Base-by-base conservation (phyloP, 2,329 filamentous ascomycete genomes). In the Xylariaceae sp. region DNA sequence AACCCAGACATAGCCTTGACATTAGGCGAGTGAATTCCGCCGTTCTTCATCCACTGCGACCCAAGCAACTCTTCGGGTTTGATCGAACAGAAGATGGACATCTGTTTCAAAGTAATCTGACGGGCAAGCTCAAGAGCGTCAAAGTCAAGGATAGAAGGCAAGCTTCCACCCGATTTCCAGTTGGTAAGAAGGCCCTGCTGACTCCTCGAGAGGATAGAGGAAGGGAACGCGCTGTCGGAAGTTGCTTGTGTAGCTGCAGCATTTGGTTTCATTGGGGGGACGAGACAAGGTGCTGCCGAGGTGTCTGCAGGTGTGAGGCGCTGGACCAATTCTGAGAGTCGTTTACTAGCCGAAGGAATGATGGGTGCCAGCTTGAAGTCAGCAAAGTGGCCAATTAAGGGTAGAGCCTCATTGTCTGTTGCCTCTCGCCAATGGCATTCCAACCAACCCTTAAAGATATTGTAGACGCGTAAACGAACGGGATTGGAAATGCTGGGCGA, bases 381-480 rank as follows among this genome's bases (percentile, higher is more conserved):
- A 1, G 93, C 92, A 73, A 99, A 99, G 1, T 84, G 79, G 39
- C 88, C 80, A 63, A 99, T 95, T 53, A 89, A 78, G 0, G 82
- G 79, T 7, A 99, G 79, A 1, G 92, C 91, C 10, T 85, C 82
- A 56, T 84, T 83, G 71, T 99, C 94, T 9, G 87, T 86, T 60
- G 91, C 85, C 64, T 90, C 85, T 52, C 89, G 86, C 93, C 94
- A 99, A 74, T 99, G 92, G 5, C 89, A 94, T 76, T 97, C 94
- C 17, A 99, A 79, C 94, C 94, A 99, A 48, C 90, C 89, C 75
- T 99, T 99, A 80, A 99, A 91, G 58, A 92, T 88, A 72, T 99
- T 97, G 78, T 95, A 97, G 1, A 97, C 91, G 55, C 94, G 86
- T 52, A 99, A 78, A 54, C 92, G 87, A 18, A 97, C 93, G 0